Percentiles rank a stretch among this genome's conserved stretches.
phyloP scores from a whole-genome alignment of 1,139 yeast genomes.

The Yamadazyma siamensis region DNA sequence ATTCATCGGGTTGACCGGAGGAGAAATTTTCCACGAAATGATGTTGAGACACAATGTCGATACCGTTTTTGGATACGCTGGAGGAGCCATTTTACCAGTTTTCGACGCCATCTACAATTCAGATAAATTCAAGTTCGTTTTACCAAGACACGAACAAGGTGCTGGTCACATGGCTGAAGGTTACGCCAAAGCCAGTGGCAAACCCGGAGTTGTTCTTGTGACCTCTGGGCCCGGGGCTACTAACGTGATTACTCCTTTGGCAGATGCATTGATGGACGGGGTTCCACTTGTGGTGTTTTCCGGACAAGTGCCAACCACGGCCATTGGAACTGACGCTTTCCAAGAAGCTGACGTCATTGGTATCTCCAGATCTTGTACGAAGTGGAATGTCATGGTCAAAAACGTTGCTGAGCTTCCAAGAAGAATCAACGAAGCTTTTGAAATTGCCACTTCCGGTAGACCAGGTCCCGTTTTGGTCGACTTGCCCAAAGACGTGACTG shows the following conservation, averaged over 20 bases:
- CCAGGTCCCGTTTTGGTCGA: conserved; percentile 99
- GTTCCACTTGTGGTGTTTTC: conserved; percentile 96
- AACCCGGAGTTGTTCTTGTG: conserved; percentile 97
- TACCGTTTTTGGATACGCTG: conserved; percentile 92
- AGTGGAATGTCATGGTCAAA: conserved; percentile 99
- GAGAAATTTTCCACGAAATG: conserved; percentile 98
- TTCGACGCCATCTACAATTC: conserved; percentile 96
- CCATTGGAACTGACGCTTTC: conserved; percentile 97
- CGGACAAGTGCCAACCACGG: conserved; percentile 94
- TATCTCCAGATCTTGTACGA: conserved; percentile 93
- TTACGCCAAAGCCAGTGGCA: conserved; percentile 91
- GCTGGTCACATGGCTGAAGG: conserved; percentile 99
- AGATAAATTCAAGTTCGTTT: conserved; percentile 79
- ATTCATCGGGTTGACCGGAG: conserved; percentile 92
- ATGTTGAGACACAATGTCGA: conserved; percentile 95
- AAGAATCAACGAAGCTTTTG: conserved; percentile 96
- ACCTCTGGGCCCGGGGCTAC: conserved; percentile 99
- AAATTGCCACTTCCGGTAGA: conserved; percentile 92
- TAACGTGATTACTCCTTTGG: conserved; percentile 94
- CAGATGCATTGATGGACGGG: conserved; percentile 97
- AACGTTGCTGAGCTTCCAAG: conserved; percentile 91
- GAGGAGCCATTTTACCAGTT: conserved; percentile 97
- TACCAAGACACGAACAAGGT: conserved; percentile 98
- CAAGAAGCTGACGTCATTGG: conserved; percentile 99
- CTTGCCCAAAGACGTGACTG: conserved; percentile 96